phyloP scores from a whole-genome alignment of 306 rosid species.

The Ammopiptanthus mongolicus region DNA sequence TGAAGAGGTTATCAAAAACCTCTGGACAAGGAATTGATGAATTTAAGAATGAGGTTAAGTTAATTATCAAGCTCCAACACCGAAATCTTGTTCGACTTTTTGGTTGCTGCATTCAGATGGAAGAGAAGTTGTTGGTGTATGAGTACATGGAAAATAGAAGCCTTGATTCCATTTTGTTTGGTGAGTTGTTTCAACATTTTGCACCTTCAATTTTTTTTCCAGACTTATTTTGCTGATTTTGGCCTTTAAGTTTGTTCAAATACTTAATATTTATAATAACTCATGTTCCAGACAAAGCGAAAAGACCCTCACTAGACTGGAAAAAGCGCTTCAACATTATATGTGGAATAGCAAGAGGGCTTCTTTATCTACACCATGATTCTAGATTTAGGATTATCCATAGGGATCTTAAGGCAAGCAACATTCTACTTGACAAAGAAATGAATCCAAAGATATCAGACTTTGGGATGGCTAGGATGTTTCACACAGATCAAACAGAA shows the following conservation, averaged over 20 bases:
- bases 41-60: constrained; percentile 61
- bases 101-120: constrained; percentile 56
- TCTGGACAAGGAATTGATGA: constrained; percentile 71
- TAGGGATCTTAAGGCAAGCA: constrained; percentile 79
- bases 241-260: not conserved
- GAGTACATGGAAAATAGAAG: constrained; percentile 74
- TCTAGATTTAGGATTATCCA: constrained; percentile 72
- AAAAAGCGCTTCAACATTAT: constrained; percentile 50
- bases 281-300: constrained; percentile 34
- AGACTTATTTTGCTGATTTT: not conserved
- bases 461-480: constrained; percentile 79
- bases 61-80: constrained; percentile 73
- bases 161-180: constrained; percentile 57
- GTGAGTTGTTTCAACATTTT: constrained; percentile 30
- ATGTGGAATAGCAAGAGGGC: constrained; percentile 70
- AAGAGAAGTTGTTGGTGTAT: constrained; percentile 64
- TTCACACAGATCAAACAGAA: constrained; percentile 48
- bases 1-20: constrained; percentile 58
- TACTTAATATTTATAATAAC: not conserved
- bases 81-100: constrained; percentile 62
- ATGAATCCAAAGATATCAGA: constrained; percentile 74
- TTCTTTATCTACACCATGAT: constrained; percentile 76
- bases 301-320: constrained; percentile 41
- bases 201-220: not conserved
- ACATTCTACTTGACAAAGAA: constrained; percentile 56